Conservation (phyloP, 805 yeast genomes). For the Hanseniaspora nectarophila region DNA sequence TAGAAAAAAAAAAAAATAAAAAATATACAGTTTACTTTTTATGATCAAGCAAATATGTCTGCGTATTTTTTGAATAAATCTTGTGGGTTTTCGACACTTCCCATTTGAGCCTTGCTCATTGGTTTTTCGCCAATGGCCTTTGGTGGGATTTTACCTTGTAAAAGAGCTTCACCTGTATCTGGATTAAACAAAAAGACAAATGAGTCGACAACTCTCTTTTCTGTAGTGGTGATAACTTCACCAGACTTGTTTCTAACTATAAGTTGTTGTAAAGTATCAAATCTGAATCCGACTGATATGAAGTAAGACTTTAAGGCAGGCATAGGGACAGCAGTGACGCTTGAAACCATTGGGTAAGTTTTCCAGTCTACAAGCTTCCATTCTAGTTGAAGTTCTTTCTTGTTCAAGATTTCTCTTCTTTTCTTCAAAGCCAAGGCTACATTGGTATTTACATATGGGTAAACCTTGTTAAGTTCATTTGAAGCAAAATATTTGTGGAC, state of each 20-base stretch:
- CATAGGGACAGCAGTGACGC: background rate
- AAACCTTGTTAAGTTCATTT: constrained; percentile 38
- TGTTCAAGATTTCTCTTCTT: constrained; percentile 38
- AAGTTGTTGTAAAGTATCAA: constrained; percentile 51
- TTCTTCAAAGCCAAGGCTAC: constrained; percentile 46
- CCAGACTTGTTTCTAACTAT: constrained; percentile 36
- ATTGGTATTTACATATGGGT: constrained; percentile 44
- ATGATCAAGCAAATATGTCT: constrained; percentile 1
- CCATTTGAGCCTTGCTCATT: background rate
- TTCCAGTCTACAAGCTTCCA: constrained; percentile 72
- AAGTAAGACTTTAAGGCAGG: constrained; percentile 19
- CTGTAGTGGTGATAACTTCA: constrained; percentile 13
- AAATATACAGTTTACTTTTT: no score
- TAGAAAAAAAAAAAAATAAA: background rate
- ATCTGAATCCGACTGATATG: constrained; percentile 50
- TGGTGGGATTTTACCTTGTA: constrained; percentile 62
- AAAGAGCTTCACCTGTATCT: constrained; percentile 40
- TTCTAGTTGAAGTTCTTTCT: constrained; percentile 37
- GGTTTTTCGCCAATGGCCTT: constrained; percentile 33
- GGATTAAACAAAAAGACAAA: constrained; percentile 53
- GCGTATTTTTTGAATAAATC: constrained; percentile 1
- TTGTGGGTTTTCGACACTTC: background rate
- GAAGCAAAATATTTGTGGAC: constrained; percentile 75
- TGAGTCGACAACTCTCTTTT: constrained; percentile 46
- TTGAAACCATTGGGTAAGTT: constrained; percentile 45